phyloP scores from a whole-genome alignment of 1,139 yeast genomes.

The Debaryomyces sp. region DNA sequence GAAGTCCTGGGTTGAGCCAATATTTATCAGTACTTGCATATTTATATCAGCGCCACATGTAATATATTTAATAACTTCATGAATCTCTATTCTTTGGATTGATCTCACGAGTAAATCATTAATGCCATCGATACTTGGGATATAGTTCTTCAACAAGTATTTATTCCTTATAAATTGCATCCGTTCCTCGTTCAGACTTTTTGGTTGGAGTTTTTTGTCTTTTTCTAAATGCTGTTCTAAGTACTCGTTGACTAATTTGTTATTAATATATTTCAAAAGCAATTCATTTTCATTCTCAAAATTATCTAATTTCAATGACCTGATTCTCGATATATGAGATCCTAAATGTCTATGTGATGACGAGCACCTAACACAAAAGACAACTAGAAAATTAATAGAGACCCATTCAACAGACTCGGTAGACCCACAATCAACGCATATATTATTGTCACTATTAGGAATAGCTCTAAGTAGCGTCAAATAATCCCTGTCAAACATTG shows the following conservation, averaged over 20 bases:
- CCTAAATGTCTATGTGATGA: slow-evolving; percentile 58
- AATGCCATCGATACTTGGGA: slow-evolving; percentile 24
- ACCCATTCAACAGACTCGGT: slow-evolving; percentile 81
- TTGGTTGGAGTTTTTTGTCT: slow-evolving; percentile 24
- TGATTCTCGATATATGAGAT: slow-evolving; percentile 51
- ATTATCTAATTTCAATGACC: slow-evolving; percentile 53
- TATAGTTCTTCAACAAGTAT: slow-evolving; percentile 47
- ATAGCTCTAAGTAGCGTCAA: slow-evolving; percentile 49
- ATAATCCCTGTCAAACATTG: slow-evolving; percentile 28
- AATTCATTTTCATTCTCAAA: slow-evolving; percentile 45
- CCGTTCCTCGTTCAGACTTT: slow-evolving; percentile 41
- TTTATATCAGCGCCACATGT: slow-evolving; percentile 55
- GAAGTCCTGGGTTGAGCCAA: slow-evolving; percentile 24
- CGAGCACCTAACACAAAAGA: slow-evolving; percentile 83
- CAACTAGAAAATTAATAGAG: slow-evolving; percentile 71
- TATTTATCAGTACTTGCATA: slow-evolving; percentile 33
- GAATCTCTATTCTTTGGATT: slow-evolving; percentile 52
- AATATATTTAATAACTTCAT: slow-evolving; percentile 47
- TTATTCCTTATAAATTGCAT: slow-evolving; percentile 52
- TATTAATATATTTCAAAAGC: slow-evolving; percentile 47
- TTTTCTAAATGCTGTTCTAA: slow-evolving; percentile 33
- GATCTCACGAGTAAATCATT: slow-evolving; percentile 42
- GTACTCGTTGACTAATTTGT: slow-evolving; percentile 36
- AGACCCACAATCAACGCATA: slow-evolving; percentile 81
- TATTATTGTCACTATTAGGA: slow-evolving; percentile 56